These are phyloP conservation scores for Monilinia aucupariae DNA, from an alignment of 2,329 filamentous ascomycete genomes.

Conservation along the genomic window DNA sequence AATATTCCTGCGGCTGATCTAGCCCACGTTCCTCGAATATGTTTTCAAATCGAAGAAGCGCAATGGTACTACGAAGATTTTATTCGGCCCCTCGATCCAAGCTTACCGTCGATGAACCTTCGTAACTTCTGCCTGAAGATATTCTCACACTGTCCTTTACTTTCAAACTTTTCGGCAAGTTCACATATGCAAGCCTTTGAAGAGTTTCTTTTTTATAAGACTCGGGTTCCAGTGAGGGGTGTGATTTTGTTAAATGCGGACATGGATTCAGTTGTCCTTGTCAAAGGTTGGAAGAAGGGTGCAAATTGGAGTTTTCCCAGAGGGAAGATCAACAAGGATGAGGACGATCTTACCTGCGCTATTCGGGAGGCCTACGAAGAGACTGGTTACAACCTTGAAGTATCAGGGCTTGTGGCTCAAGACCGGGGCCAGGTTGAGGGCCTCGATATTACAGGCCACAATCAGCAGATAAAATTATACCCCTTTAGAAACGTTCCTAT, in stretches of 20 bases:
- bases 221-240: slow-evolving; percentile 84
- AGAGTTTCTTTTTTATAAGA: slow-evolving; percentile 92
- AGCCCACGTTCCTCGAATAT: slow-evolving; percentile 84
- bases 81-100: slow-evolving; percentile 81
- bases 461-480: slow-evolving; percentile 89
- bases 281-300: slow-evolving; percentile 97
- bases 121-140: slow-evolving; percentile 83
- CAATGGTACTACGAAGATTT: slow-evolving; percentile 99
- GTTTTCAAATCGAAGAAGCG: slow-evolving; percentile 97
- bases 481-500: slow-evolving; percentile 85
- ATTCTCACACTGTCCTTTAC: slow-evolving; percentile 87
- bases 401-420: slow-evolving; percentile 68
- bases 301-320: slow-evolving; percentile 95
- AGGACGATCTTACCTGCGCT: slow-evolving; percentile 89
- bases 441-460: slow-evolving; percentile 83
- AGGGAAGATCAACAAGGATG: slow-evolving; percentile 97
- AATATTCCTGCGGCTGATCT: slow-evolving; percentile 92
- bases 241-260: slow-evolving; percentile 86
- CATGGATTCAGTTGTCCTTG: slow-evolving; percentile 92
- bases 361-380: slow-evolving; percentile 94
- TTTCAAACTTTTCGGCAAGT: slow-evolving; percentile 72
- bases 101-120: slow-evolving; percentile 77
- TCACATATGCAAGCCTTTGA: slow-evolving; percentile 80
- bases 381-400: slow-evolving; percentile 78
- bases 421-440: slow-evolving; percentile 65